Evolutionary conservation across 2,329 filamentous ascomycete species (phyloP).

Genomic region (Amesomyces nigricolor): DNA sequence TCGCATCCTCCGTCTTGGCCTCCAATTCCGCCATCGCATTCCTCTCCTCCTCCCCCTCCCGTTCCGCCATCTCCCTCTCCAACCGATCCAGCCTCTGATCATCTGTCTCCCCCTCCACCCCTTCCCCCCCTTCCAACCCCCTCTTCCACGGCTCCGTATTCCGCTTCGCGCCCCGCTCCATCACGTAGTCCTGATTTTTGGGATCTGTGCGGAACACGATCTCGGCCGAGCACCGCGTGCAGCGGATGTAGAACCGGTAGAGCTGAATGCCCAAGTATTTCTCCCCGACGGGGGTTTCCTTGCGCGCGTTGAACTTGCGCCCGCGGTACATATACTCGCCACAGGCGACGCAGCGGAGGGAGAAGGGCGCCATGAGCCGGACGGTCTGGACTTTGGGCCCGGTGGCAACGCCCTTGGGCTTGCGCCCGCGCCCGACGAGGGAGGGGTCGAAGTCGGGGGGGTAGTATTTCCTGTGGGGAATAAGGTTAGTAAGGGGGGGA

Average conservation of each 20-base stretch:
- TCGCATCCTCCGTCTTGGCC: conserved; percentile 86
- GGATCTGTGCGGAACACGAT: conserved; percentile 95
- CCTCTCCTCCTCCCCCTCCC: conserved; percentile 61
- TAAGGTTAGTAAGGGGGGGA: neutral
- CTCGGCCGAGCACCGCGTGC: conserved; percentile 77
- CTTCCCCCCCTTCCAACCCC: conserved; percentile 45
- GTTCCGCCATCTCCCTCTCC: conserved; percentile 66
- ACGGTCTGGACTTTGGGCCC: conserved; percentile 82
- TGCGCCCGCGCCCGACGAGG: conserved; percentile 64
- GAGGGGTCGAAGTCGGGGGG: conserved; percentile 86
- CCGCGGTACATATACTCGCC: conserved; percentile 61
- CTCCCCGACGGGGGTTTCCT: conserved; percentile 82
- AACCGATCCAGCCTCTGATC: conserved; percentile 81
- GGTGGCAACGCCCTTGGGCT: conserved; percentile 54
- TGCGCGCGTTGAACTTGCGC: conserved; percentile 90
- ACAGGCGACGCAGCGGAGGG: conserved; percentile 58
- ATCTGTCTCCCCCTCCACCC: conserved; percentile 64
- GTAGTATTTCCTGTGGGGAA: conserved; percentile 28
- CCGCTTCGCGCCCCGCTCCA: conserved; percentile 75
- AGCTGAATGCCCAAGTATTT: conserved; percentile 85
- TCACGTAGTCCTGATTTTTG: conserved; percentile 77
- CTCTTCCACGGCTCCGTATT: conserved; percentile 90
- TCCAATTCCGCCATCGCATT: conserved; percentile 96
- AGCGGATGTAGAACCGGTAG: conserved; percentile 85
- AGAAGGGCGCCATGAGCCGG: conserved; percentile 83